phyloP scores from a whole-genome alignment of 2,329 filamentous ascomycete genomes.

The Dichotomopilus funicola region DNA sequence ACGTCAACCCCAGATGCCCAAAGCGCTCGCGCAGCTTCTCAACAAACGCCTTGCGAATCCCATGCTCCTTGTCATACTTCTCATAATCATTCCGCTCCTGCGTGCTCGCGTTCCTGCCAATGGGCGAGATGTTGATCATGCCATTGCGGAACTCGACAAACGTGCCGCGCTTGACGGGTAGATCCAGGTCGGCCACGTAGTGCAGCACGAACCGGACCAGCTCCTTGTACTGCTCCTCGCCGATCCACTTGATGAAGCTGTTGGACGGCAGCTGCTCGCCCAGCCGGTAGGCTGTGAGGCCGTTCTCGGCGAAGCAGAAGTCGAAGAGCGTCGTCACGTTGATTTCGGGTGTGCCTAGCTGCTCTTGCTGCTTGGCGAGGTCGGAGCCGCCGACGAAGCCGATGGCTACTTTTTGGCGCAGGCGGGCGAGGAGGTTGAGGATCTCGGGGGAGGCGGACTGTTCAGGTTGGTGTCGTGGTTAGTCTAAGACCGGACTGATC shows the following conservation, averaged over 20 bases:
- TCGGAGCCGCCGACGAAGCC: conserved; percentile 92
- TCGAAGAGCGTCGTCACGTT: conserved; percentile 86
- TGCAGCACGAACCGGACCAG: conserved; percentile 69
- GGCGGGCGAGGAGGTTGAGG: conserved; percentile 67
- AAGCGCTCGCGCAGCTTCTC: conserved; percentile 72
- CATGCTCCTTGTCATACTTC: conserved; percentile 69
- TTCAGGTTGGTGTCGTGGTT: neutral
- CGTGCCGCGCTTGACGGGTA: conserved; percentile 76
- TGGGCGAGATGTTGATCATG: conserved; percentile 80
- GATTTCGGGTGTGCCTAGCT: conserved; percentile 63
- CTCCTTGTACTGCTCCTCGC: conserved; percentile 75
- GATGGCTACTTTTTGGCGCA: conserved; percentile 83
- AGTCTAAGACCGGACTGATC: neutral
- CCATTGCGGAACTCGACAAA: conserved; percentile 87
- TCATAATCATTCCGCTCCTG: conserved; percentile 79
- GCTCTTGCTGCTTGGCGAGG: conserved; percentile 90
- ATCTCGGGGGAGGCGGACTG: conserved; percentile 72
- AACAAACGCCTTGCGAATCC: conserved; percentile 72
- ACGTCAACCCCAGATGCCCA: conserved; percentile 77
- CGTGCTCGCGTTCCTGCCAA: conserved; percentile 78
- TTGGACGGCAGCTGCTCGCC: conserved; percentile 68
- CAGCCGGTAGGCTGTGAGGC: conserved; percentile 81
- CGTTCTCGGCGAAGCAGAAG: conserved; percentile 97
- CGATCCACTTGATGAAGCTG: conserved; percentile 88
- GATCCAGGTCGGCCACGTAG: conserved; percentile 77